Percentiles rank a stretch among this genome's conserved stretches.
Conservation (phyloP, 2,329 filamentous ascomycete species). For the Aureobasidium subglaciale region DNA sequence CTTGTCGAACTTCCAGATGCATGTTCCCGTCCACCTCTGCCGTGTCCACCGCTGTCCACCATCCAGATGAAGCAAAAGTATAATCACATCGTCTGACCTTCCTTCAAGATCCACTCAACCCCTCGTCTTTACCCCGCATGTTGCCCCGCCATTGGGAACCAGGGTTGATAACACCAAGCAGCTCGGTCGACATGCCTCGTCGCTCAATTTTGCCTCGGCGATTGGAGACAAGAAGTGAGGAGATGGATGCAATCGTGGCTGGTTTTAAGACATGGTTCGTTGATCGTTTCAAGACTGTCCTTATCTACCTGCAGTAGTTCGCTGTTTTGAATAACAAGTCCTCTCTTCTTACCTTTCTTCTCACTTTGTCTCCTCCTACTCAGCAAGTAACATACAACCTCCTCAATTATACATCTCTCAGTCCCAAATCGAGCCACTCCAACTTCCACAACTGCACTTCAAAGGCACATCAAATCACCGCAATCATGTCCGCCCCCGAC, state of each 20-base stretch:
- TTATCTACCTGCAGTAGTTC: conserved; percentile 10
- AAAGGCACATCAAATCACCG: not conserved
- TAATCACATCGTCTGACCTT: conserved; percentile 1
- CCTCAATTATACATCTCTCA: not conserved
- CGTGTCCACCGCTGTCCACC: too few relatives aligned
- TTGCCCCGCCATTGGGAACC: not conserved
- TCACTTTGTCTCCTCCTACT: not conserved
- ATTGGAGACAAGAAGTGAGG: not conserved
- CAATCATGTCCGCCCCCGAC: not conserved
- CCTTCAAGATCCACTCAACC: too few relatives aligned
- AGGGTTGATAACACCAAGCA: not conserved
- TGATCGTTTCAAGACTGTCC: not conserved
- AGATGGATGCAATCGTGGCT: not conserved
- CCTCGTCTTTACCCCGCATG: conserved; percentile 2
- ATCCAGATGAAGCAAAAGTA: not conserved
- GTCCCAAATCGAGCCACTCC: not conserved
- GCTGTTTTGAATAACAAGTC: not conserved
- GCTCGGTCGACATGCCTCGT: not conserved
- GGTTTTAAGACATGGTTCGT: not conserved
- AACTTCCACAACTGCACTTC: not conserved
- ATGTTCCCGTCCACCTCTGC: not conserved
- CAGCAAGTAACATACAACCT: not conserved
- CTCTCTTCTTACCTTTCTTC: not conserved
- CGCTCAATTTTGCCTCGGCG: not conserved
- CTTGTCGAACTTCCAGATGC: not conserved